Conservation (phyloP, 192 early-diverging fungal species). For the Coemansia erecta region DNA sequence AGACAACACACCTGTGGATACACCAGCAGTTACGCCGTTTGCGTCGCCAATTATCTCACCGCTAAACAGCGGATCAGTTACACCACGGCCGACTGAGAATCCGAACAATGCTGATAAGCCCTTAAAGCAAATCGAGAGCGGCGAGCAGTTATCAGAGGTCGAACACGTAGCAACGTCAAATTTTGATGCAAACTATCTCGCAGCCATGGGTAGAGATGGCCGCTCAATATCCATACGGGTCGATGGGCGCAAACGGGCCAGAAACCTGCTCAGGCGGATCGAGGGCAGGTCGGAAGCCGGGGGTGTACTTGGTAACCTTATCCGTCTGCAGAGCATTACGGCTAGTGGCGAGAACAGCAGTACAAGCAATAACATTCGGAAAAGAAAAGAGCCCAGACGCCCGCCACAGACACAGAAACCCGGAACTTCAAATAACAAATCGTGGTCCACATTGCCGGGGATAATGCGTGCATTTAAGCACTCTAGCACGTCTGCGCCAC, state of each 20-base stretch:
- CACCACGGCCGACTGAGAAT: neutral
- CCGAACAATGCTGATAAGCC: neutral
- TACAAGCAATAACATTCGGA: neutral
- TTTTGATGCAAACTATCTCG: conserved; percentile 33
- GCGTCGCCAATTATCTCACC: neutral
- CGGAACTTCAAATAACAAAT: neutral
- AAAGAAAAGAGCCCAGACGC: neutral
- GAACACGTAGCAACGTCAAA: conserved; percentile 16
- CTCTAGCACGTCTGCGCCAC: too few relatives aligned
- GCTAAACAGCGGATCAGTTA: neutral
- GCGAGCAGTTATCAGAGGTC: neutral
- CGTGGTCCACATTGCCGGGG: conserved; percentile 9
- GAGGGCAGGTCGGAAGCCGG: conserved; percentile 17
- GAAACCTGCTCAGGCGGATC: conserved; percentile 17
- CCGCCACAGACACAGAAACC: neutral
- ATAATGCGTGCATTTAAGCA: conserved; percentile 11
- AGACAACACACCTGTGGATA: too few relatives aligned
- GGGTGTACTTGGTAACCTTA: conserved; percentile 24
- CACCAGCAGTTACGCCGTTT: too few relatives aligned
- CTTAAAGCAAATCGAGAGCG: neutral
- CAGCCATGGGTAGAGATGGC: conserved; percentile 21
- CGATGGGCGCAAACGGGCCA: conserved; percentile 25
- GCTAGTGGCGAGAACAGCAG: conserved; percentile 10
- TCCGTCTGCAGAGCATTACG: conserved; percentile 19
- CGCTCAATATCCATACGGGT: conserved; percentile 27